Conservation (phyloP, 75 land plant genomes). For the Pinus tabuliformis region DNA sequence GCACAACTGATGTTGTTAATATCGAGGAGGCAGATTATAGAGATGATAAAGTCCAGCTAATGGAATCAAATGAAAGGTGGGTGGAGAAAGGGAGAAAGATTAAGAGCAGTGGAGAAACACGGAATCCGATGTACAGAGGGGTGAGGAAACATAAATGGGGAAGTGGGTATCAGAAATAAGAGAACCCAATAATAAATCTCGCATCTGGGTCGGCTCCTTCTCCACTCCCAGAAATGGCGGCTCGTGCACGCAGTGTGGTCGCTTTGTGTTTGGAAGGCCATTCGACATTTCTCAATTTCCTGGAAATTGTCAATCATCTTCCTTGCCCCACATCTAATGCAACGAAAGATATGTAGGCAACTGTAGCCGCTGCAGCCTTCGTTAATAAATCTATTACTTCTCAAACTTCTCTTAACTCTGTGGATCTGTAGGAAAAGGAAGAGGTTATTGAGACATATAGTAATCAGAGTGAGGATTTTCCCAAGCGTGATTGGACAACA, state of each 20-base stretch:
- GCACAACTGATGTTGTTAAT: too few relatives aligned
- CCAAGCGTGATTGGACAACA: too few relatives aligned
- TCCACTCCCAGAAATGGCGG: slow-evolving; percentile 24
- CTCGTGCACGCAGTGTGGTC: slow-evolving; percentile 24
- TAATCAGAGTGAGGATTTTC: too few relatives aligned
- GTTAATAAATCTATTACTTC: not conserved
- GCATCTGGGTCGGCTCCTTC: slow-evolving; percentile 36
- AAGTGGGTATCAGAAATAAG: slow-evolving; percentile 36
- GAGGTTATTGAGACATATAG: too few relatives aligned
- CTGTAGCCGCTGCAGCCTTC: not conserved
- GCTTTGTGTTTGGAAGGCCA: slow-evolving; percentile 14
- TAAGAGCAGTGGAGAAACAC: not conserved
- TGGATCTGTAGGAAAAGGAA: too few relatives aligned
- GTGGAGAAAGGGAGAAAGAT: not conserved
- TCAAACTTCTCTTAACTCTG: too few relatives aligned
- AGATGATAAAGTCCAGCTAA: too few relatives aligned
- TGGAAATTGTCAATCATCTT: not conserved
- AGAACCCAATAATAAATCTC: slow-evolving; percentile 20
- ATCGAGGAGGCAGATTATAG: too few relatives aligned
- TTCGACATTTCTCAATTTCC: slow-evolving; percentile 3
- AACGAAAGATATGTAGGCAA: not conserved
- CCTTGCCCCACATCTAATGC: not conserved
- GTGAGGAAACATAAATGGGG: slow-evolving; percentile 15
- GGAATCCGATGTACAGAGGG: slow-evolving; percentile 13
- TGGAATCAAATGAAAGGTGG: not conserved